phyloP scores from a whole-genome alignment of 2,329 filamentous ascomycete species.

The Penicillium palitans region DNA sequence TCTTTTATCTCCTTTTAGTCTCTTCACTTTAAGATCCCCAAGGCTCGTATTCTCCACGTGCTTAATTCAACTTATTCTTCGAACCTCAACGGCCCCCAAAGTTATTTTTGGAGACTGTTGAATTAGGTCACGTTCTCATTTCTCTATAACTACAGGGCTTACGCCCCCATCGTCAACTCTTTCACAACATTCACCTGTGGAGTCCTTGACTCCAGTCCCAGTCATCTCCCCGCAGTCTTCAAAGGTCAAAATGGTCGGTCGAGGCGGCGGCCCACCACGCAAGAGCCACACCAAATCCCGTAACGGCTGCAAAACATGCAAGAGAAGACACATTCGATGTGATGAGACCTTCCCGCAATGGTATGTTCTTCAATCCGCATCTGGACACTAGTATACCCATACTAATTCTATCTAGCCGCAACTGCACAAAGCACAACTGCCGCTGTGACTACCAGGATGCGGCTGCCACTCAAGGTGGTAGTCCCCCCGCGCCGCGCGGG shows the following conservation, averaged over 20 bases:
- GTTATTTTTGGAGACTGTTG: slow-evolving; percentile 15
- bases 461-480: slow-evolving; percentile 58
- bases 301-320: slow-evolving; percentile 98
- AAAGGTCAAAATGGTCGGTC: slow-evolving; percentile 71
- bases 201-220: background rate
- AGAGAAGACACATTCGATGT: slow-evolving; percentile 94
- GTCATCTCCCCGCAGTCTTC: background rate
- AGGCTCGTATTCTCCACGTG: slow-evolving; percentile 24
- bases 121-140: background rate
- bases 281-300: slow-evolving; percentile 97
- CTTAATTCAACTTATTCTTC: slow-evolving; percentile 13
- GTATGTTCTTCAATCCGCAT: slow-evolving; percentile 53
- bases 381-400: background rate
- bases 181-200: background rate
- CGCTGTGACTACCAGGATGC: slow-evolving; percentile 97
- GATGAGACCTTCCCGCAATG: slow-evolving; percentile 98
- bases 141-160: background rate
- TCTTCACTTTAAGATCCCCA: slow-evolving; percentile 6
- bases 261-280: slow-evolving; percentile 86
- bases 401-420: slow-evolving; percentile 63
- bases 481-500: slow-evolving; percentile 52
- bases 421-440: slow-evolving; percentile 98
- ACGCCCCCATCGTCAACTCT: background rate
- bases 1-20: background rate
- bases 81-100: slow-evolving; percentile 3